Base-by-base conservation (phyloP, 805 yeast genomes). In the Yarrowia osloensis region DNA sequence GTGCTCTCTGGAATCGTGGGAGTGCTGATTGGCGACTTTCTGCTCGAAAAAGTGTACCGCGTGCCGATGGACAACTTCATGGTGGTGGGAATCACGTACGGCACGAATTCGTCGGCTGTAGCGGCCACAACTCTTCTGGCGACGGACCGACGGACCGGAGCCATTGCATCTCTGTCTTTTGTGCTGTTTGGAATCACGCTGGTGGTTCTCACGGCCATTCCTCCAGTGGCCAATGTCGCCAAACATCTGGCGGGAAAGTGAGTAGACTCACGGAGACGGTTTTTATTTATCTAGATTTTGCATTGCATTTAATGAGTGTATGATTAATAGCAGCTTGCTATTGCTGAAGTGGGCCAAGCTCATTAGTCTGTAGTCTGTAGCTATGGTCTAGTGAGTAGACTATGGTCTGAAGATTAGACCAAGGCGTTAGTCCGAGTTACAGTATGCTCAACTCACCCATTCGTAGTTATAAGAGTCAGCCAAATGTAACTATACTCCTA, bases 91-190 rank as follows among this genome's bases (percentile, higher is more conserved):
- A 85, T 89, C 21, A 86, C 91, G 0, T 77, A 89, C 59, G 96
- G 96, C 4, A 82, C 88, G 62, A 88, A 88, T 73, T 88, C 93
- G 73, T 91, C 93, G 11, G 96, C 96, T 0, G 88, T 90, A 62
- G 90, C 92, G 4, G 88, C 96, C 2, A 93, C 94, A 0, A 88
- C 88, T 75, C 77, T 90, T 55, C 76, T 90, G 39, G 67, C 84
- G 29, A 81, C 82, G 35, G 92, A 89, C 72, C 89, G 95, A 15
- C 79, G 94, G 70, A 94, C 95, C 17, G 93, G 92, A 1, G 90
- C 92, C 2, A 85, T 90, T 82, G 85, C 91, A 69, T 83, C 88
- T 6, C 80, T 90, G 72, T 82, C 89, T 69, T 90, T 90, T 76
- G 86, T 88, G 22, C 74, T 88, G 22, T 90, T 85, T 74, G 96